Evolutionary conservation across 2,329 filamentous ascomycete species (phyloP).

Genomic region (Aspergillus fijiensis): DNA sequence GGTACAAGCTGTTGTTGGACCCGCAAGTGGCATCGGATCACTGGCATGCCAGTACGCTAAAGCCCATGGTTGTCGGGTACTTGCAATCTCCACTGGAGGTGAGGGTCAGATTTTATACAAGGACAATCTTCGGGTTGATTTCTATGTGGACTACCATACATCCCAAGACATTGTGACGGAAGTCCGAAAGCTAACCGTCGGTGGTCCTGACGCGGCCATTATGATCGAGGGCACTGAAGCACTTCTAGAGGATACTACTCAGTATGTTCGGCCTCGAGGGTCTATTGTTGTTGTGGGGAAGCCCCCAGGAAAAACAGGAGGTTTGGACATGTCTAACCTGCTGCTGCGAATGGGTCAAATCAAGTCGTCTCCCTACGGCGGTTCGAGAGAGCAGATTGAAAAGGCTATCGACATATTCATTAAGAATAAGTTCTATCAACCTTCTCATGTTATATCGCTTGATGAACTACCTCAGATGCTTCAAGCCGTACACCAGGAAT

Average conservation of each 20-base stretch:
- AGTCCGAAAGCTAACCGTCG: background rate
- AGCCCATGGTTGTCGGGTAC: conserved; percentile 3
- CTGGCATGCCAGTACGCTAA: conserved; percentile 8
- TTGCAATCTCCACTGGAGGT: background rate
- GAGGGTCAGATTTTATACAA: background rate
- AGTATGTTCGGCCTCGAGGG: conserved; percentile 3
- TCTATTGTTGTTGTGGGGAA: background rate
- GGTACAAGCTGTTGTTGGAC: conserved; percentile 1
- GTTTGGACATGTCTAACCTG: background rate
- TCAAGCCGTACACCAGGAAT: background rate
- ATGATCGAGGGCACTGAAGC: background rate
- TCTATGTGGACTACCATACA: background rate
- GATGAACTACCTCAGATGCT: background rate
- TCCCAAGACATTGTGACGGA: background rate
- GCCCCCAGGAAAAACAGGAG: background rate
- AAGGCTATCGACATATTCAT: background rate
- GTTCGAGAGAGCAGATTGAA: conserved; percentile 5
- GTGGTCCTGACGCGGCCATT: background rate
- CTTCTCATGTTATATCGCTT: background rate
- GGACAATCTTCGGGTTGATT: conserved; percentile 1
- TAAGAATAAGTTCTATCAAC: background rate
- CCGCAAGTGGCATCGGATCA: background rate
- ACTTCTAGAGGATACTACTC: background rate
- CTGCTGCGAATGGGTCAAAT: conserved; percentile 1
- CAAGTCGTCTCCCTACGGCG: background rate